Evolutionary conservation across 495 filamentous ascomycete species (phyloP), one percentile per base, ranked within the genome.

Genomic region (Filosporella fistucella): DNA sequence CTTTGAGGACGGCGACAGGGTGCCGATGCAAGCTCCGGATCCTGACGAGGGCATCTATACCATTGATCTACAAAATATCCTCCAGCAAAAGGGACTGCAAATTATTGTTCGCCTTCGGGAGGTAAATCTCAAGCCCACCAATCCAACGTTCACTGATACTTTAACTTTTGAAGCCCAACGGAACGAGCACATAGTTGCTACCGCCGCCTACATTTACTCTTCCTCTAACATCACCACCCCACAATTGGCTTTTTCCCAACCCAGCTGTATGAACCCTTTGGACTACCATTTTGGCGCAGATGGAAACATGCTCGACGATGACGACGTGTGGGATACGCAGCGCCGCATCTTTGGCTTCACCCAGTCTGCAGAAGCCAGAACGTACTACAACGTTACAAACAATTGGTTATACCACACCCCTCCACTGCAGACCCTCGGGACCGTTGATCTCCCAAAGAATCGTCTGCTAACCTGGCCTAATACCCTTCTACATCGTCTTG

Each of bases 41-140:
- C 42, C 30, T 20, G 25, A 25, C 42, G 35, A 21, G 5, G n/a
- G n/a, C n/a, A 0, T 36, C 38, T 14, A 18, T 21, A 1, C 42
- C 20, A 20, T 45, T 33, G 2, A 49, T 65, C 37, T 41, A 50
- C 13, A 24, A 26, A 23, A 61, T 20, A 51, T 65, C 33, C 78
- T 76, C 54, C 59, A 62, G 30, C 50, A 68, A 1, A 51, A n/a
- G n/a, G 28, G 28, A 8, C n/a, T 30, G n/a, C 28, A 30, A n/a
- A 30, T 30, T n/a, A 30, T 30, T 30, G 28, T 30, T n/a, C 8
- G n/a, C 8, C 28, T 30, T 30, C 8, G 8, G 28, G n/a, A 30
- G 8, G n/a, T 30, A 30, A n/a, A 30, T 8, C 28, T 30, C 28
- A 30, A 8, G n/a, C 28, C 28, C 28, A 30, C 28, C n/a, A 30